Percentiles rank a stretch among this genome's conserved stretches.
These are phyloP conservation scores for Colletotrichum sidae DNA, from an alignment of 2,329 filamentous ascomycete genomes.

Conservation along the genomic window DNA sequence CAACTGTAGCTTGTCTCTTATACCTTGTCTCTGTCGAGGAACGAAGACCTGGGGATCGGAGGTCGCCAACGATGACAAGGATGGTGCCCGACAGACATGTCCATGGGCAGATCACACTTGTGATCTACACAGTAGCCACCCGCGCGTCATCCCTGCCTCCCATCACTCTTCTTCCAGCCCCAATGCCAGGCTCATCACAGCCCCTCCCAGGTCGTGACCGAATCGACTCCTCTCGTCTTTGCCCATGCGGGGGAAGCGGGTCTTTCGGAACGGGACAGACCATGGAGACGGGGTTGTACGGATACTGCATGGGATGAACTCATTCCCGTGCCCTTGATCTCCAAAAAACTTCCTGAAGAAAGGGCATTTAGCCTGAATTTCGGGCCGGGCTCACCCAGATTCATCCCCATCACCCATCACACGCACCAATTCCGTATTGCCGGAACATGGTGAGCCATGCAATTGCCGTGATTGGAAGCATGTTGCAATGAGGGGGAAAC, in stretches of 20 bases:
- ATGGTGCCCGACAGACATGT: too few species aligned
- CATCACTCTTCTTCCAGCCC: slow-evolving; percentile 17
- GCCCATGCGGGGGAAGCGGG: slow-evolving; percentile 21
- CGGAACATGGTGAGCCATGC: slow-evolving; percentile 17
- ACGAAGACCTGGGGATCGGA: too few species aligned
- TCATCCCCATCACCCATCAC: not conserved
- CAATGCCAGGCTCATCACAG: slow-evolving; percentile 7
- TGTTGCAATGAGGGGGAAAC: slow-evolving; percentile 24
- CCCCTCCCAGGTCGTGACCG: slow-evolving; percentile 7
- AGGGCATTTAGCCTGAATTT: slow-evolving; percentile 36
- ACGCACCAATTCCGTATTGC: slow-evolving; percentile 23
- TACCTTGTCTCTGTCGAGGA: too few species aligned
- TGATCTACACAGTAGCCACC: too few species aligned
- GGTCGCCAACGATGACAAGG: too few species aligned
- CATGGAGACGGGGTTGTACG: slow-evolving; percentile 15
- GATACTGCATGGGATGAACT: slow-evolving; percentile 32
- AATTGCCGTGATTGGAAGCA: slow-evolving; percentile 1
- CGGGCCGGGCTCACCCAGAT: slow-evolving; percentile 5
- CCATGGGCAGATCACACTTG: too few species aligned
- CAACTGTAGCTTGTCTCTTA: too few species aligned
- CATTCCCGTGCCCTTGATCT: slow-evolving; percentile 14
- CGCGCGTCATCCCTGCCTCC: not conserved
- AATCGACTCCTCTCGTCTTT: slow-evolving; percentile 7
- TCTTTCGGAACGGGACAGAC: slow-evolving; percentile 16
- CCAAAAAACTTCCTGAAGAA: slow-evolving; percentile 7